phyloP scores from a whole-genome alignment of 768 basidiomycete species.

The Daedaleopsis sinensis region DNA sequence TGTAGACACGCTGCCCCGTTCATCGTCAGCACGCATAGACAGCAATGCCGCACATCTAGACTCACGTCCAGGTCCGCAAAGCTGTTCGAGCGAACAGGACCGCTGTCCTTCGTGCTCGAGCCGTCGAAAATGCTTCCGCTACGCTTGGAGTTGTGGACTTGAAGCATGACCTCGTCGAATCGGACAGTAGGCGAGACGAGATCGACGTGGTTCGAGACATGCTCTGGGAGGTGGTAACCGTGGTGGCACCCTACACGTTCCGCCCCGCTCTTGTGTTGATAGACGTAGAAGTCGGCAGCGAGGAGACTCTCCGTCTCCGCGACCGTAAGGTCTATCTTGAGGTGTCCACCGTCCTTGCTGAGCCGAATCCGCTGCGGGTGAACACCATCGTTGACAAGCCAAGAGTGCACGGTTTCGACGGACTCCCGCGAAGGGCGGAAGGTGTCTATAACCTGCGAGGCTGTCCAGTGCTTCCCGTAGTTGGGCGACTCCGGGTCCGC shows the following conservation, averaged over 20 bases:
- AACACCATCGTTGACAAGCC: constrained; percentile 46
- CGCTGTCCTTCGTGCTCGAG: too few relatives aligned
- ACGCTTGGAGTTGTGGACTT: too few relatives aligned
- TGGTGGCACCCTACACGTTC: constrained; percentile 58
- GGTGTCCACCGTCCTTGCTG: constrained; percentile 46
- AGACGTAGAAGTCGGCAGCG: constrained; percentile 56
- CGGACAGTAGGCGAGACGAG: constrained; percentile 73
- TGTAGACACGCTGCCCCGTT: not conserved
- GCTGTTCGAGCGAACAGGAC: not conserved
- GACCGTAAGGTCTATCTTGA: constrained; percentile 44
- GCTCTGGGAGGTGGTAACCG: constrained; percentile 65
- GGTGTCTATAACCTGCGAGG: constrained; percentile 43
- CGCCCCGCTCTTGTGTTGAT: constrained; percentile 55
- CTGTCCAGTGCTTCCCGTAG: constrained; percentile 53
- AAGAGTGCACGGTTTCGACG: constrained; percentile 42
- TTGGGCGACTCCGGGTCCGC: constrained; percentile 51
- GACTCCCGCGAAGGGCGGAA: constrained; percentile 49
- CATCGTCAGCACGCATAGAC: not conserved
- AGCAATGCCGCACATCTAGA: not conserved
- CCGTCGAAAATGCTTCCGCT: too few relatives aligned
- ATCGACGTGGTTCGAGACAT: constrained; percentile 61
- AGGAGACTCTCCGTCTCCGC: constrained; percentile 48
- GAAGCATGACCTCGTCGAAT: constrained; percentile 36
- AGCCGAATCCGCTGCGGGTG: constrained; percentile 39
- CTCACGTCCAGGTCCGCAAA: not conserved